A percentile compares a stretch with the other conserved stretches of the same genome.
These are phyloP conservation scores for Saprolegnia diclina DNA, from an alignment of 352 stramenopile genomes.

Conservation along the genomic window DNA sequence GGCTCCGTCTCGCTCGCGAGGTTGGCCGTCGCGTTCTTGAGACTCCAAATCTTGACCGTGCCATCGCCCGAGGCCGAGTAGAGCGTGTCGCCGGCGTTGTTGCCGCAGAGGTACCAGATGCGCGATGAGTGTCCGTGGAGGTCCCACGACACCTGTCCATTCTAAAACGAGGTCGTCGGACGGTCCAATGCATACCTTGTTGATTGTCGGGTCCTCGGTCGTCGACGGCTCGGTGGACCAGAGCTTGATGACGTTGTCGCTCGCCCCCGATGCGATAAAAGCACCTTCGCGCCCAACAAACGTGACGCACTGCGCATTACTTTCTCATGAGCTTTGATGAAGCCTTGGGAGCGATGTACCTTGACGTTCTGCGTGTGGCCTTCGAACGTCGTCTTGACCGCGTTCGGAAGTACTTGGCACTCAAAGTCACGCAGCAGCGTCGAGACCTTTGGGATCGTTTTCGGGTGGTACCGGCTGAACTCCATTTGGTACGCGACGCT, in stretches of 20 bases:
- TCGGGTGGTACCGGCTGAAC: conserved; percentile 82
- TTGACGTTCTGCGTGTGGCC: conserved; percentile 86
- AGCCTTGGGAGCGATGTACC: conserved; percentile 4
- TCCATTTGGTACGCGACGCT: conserved; percentile 87
- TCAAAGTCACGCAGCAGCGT: conserved; percentile 82
- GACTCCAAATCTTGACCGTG: conserved; percentile 82
- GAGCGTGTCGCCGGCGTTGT: conserved; percentile 53
- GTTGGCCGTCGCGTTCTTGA: conserved; percentile 46
- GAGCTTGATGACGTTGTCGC: conserved; percentile 80
- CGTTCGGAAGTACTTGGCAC: conserved; percentile 79
- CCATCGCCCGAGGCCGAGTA: conserved; percentile 77
- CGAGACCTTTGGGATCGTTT: conserved; percentile 79
- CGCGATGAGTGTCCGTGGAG: conserved; percentile 73
- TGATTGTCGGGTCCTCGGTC: conserved; percentile 16
- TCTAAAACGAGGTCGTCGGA: conserved; percentile 49
- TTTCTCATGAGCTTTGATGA: neutral
- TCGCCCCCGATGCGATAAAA: conserved; percentile 77
- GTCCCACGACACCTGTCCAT: conserved; percentile 51
- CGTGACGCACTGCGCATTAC: conserved; percentile 46
- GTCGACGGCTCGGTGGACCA: conserved; percentile 62
- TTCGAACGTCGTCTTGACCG: conserved; percentile 79
- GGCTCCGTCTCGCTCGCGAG: conserved; percentile 35
- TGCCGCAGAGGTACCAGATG: conserved; percentile 77
- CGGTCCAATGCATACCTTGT: conserved; percentile 6
- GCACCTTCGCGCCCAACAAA: conserved; percentile 82